These are phyloP conservation scores for Fraxinus greggii DNA, from an alignment of 305 asterid species.

Conservation along the genomic window DNA sequence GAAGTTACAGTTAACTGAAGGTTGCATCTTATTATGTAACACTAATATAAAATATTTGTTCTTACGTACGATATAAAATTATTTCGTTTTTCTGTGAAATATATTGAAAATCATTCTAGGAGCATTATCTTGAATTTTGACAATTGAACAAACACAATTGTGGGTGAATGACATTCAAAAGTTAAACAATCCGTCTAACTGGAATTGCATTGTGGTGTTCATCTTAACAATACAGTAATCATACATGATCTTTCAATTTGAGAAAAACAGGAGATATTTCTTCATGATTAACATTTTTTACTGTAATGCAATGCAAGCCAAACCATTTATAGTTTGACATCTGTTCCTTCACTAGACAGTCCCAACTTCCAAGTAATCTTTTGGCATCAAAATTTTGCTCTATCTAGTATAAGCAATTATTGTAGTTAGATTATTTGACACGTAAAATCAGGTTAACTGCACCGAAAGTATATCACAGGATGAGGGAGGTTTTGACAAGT, in stretches of 20 bases:
- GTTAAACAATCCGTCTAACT: not conserved
- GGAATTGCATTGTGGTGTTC: not conserved
- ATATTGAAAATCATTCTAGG: not conserved
- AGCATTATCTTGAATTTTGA: not conserved
- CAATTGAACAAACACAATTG: not conserved
- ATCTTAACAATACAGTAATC: not conserved
- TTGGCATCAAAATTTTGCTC: not conserved
- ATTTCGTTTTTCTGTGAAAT: not conserved
- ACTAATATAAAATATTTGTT: not conserved
- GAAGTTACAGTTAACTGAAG: not conserved
- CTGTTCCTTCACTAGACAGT: not conserved
- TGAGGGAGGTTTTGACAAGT: not conserved
- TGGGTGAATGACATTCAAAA: not conserved
- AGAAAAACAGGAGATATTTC: not conserved
- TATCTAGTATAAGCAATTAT: not conserved
- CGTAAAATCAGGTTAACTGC: not conserved
- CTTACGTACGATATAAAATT: not conserved
- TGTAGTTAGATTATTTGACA: not conserved
- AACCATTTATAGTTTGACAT: not conserved
- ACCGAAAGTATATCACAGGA: not conserved
- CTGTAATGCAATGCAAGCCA: not conserved
- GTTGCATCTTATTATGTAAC: not conserved
- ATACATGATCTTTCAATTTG: not conserved
- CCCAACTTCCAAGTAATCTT: not conserved
- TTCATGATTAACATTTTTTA: not conserved